Evolutionary conservation across 441 rosid species (phyloP).

Genomic region (Gossypium davidsonii): DNA sequence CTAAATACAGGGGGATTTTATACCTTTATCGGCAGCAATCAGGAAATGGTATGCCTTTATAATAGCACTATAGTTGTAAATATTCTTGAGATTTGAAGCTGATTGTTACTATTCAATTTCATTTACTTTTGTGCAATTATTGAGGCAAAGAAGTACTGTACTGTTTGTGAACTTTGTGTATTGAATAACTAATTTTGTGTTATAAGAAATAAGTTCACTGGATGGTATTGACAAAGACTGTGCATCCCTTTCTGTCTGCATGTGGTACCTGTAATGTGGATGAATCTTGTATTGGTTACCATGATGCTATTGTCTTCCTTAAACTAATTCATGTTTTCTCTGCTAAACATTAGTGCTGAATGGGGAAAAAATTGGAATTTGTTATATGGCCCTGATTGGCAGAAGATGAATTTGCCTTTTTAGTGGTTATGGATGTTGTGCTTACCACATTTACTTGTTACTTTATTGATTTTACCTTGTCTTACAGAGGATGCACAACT

Average conservation of each 20-base stretch:
- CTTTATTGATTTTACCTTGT: neutral
- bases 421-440: neutral
- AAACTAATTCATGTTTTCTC: neutral
- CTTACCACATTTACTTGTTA: neutral
- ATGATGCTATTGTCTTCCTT: neutral
- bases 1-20: slow-evolving; percentile 52
- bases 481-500: slow-evolving; percentile 44
- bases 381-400: slow-evolving; percentile 3
- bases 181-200: neutral
- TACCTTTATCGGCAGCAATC: slow-evolving; percentile 63
- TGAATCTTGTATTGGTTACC: neutral
- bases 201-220: neutral
- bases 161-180: neutral
- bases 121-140: neutral
- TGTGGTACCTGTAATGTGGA: neutral
- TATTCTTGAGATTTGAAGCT: neutral
- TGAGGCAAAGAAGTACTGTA: neutral
- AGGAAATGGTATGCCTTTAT: slow-evolving; percentile 59
- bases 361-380: neutral
- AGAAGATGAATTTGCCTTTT: slow-evolving; percentile 4
- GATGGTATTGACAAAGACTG: neutral
- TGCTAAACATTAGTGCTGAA: neutral
- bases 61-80: neutral
- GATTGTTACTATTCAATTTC: slow-evolving; percentile 6
- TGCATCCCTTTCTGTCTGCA: neutral